Evolutionary conservation across 2,329 filamentous ascomycete genomes (phyloP), one percentile per base, ranked within the genome.

Genomic region (Scedosporium dehoogii): DNA sequence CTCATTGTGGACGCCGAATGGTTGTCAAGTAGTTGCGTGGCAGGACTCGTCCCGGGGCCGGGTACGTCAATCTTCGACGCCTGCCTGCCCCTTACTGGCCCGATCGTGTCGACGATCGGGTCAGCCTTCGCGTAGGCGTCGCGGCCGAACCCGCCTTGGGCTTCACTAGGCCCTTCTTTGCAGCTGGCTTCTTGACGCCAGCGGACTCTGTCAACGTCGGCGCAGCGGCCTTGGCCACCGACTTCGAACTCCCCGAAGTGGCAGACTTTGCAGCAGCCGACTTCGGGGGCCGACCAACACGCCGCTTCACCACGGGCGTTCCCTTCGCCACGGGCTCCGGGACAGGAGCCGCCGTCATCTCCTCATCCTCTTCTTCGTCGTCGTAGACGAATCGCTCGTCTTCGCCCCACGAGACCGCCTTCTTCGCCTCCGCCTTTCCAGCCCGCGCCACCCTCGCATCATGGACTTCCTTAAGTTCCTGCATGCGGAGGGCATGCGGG

Each of bases 391-490:
- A 14, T 55, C 33, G 9, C 33, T 27, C 16, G 59, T 60, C 56
- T 41, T 62, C 60, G n/a, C 53, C 60, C 60, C 60, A 62, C n/a
- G 41, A n/a, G 10, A 62, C 38, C 14, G 33, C 27, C 51, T 62
- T 62, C 33, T 62, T 62, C 7, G 16, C n/a, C 3, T 27, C 16
- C 4, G 12, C 25, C 21, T 27, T 42, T 7, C 48, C 29, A 6
- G 29, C 38, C 14, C 60, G 18, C 2, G 60, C 48, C 1, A 29
- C 51, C 27, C 53, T 29, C 29, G 60, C 60, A 10, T 62, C 60
- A 18, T 62, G 60, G 12, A 62, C 51, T 10, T 48, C 51, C 60
- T 58, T 62, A 18, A 62, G 60, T 51, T 62, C 60, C 44, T 57
- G 60, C 60, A 62, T 56, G 4, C 60, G 48, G 44, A 25, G 23